Percentiles rank a stretch among this genome's conserved stretches.
Evolutionary conservation across 345 rosid genomes (phyloP).

Genomic region (Clarkia xantiana): DNA sequence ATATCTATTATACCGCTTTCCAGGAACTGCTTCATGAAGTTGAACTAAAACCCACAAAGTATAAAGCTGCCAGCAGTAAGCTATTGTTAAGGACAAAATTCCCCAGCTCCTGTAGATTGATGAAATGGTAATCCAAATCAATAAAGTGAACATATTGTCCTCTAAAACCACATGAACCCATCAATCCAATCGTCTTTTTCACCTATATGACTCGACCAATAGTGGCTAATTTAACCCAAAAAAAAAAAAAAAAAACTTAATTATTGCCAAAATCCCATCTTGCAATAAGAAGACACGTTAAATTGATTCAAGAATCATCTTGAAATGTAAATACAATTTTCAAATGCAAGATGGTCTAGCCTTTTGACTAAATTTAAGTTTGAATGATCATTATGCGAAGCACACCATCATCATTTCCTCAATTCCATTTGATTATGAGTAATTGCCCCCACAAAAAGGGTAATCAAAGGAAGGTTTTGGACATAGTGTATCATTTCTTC

Average conservation of each 20-base stretch:
- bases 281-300: no score
- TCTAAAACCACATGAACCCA: no score
- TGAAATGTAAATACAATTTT: no score
- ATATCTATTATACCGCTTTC: constrained; percentile 86
- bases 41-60: constrained; percentile 90
- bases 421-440: no score
- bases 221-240: neutral
- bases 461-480: neutral
- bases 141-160: neutral
- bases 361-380: no score
- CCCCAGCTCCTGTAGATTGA: constrained; percentile 77
- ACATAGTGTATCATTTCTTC: neutral
- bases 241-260: constrained; percentile 16
- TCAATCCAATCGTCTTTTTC: no score
- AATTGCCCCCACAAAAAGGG: neutral
- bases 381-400: no score
- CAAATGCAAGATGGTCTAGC: no score
- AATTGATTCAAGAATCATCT: no score
- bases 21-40: constrained; percentile 92
- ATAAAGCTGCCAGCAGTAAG: constrained; percentile 90
- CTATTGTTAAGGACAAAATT: constrained; percentile 65
- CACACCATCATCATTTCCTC: no score
- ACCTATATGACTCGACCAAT: neutral
- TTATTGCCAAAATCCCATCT: neutral
- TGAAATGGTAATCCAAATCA: neutral